Conservation (phyloP, 176 grass and related monocot genomes). For the Otatea glauca region DNA sequence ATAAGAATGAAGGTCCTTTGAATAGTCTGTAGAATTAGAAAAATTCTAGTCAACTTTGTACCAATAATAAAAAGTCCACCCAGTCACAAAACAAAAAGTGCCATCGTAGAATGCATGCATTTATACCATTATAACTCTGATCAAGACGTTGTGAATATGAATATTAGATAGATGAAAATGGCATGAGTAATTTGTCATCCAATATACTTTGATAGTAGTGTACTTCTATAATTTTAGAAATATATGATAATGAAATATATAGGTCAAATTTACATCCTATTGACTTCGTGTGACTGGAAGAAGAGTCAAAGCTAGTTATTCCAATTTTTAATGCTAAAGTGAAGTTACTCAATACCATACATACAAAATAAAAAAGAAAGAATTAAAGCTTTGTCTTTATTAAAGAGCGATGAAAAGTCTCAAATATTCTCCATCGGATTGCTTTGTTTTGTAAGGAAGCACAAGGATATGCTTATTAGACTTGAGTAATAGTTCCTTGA, state of each 20-base stretch:
- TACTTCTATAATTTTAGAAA: not conserved
- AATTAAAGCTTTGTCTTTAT: not conserved
- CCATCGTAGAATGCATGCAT: slow-evolving; percentile 4
- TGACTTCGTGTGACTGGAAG: not conserved
- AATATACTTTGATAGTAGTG: not conserved
- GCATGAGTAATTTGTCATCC: slow-evolving; percentile 1
- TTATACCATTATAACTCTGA: slow-evolving; percentile 20
- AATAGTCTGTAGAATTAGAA: slow-evolving; percentile 64
- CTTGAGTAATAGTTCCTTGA: not conserved
- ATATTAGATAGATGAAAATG: slow-evolving; percentile 21
- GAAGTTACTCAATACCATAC: not conserved
- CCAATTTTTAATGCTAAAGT: slow-evolving; percentile 9
- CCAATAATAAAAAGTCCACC: not conserved
- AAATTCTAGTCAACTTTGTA: slow-evolving; percentile 16
- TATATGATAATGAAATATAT: slow-evolving; percentile 11
- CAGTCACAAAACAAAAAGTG: not conserved
- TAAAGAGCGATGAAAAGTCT: not conserved
- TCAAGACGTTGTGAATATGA: not conserved
- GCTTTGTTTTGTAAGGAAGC: not conserved
- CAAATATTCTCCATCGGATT: not conserved
- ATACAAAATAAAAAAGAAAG: not conserved
- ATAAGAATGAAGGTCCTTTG: slow-evolving; percentile 70
- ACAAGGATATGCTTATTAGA: not conserved
- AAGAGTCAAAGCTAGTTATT: not conserved
- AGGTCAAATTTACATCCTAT: not conserved